phyloP scores from a whole-genome alignment of 1,284 basidiomycete species.

The Sanghuangporus sanghuang region DNA sequence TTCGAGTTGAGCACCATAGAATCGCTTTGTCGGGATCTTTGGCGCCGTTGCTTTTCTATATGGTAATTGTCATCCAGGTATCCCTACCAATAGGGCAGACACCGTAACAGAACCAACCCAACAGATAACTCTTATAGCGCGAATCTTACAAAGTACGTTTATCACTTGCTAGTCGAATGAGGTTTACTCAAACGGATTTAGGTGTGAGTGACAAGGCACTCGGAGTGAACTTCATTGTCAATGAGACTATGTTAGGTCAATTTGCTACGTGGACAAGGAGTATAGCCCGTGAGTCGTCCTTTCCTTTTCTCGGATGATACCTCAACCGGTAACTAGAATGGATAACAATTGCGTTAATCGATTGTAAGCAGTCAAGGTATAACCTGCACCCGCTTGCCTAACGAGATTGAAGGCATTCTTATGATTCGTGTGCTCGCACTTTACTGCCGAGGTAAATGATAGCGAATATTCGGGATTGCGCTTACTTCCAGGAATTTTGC shows the following conservation, averaged over 20 bases:
- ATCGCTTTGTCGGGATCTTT: background rate
- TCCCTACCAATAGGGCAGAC: background rate
- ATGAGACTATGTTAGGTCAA: background rate
- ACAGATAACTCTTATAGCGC: background rate
- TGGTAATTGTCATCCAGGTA: background rate
- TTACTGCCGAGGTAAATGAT: background rate
- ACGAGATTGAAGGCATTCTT: background rate
- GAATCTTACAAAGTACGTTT: background rate
- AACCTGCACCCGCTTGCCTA: background rate
- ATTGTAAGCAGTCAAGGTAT: background rate
- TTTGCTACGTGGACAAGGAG: background rate
- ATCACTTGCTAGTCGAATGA: background rate
- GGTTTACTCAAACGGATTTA: too few relatives aligned
- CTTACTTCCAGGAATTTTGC: too few relatives aligned
- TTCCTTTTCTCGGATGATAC: background rate
- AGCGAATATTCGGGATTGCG: background rate
- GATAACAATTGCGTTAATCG: background rate
- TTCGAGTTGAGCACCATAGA: background rate
- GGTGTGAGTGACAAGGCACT: background rate
- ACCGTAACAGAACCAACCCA: background rate
- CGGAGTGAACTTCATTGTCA: background rate
- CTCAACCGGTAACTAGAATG: background rate
- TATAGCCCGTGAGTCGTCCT: background rate
- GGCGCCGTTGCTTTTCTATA: background rate
- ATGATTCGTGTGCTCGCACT: slow-evolving; percentile 9